Evolutionary conservation across 805 yeast species (phyloP).

Genomic region (Hanseniaspora mollemarum): DNA sequence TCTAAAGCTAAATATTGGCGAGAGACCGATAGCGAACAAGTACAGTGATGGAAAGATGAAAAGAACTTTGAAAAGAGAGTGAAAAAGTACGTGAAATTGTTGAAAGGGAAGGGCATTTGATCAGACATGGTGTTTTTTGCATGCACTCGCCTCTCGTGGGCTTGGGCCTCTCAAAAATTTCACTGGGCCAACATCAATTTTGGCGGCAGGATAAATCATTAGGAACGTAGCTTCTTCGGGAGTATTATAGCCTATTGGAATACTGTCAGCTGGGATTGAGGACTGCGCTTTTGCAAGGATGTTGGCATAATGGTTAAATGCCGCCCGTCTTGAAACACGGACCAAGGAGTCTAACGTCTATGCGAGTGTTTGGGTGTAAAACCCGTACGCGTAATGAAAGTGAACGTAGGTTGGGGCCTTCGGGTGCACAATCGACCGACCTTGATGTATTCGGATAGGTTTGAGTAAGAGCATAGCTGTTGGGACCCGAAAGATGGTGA

Average conservation of each 20-base stretch:
- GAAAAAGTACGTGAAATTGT: background rate
- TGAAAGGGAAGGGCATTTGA: background rate
- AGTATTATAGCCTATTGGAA: background rate
- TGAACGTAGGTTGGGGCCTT: background rate
- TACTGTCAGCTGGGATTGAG: background rate
- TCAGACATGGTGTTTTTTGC: background rate
- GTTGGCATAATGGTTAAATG: background rate
- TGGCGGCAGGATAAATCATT: background rate
- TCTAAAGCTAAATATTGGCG: background rate
- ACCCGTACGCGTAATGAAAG: background rate
- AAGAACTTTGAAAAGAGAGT: background rate
- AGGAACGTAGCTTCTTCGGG: background rate
- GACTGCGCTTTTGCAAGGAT: background rate
- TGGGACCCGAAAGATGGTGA: background rate
- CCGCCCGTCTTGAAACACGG: background rate
- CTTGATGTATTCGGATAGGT: background rate
- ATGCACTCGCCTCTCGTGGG: background rate
- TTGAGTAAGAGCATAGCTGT: background rate
- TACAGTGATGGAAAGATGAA: background rate
- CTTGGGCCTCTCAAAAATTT: background rate
- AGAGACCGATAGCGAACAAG: background rate
- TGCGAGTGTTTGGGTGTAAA: background rate
- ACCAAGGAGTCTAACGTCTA: background rate
- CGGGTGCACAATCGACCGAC: background rate
- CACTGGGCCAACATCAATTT: background rate